These are phyloP conservation scores for Blastobotrys capitulatus DNA, from an alignment of 1,139 yeast genomes.

Conservation along the genomic window DNA sequence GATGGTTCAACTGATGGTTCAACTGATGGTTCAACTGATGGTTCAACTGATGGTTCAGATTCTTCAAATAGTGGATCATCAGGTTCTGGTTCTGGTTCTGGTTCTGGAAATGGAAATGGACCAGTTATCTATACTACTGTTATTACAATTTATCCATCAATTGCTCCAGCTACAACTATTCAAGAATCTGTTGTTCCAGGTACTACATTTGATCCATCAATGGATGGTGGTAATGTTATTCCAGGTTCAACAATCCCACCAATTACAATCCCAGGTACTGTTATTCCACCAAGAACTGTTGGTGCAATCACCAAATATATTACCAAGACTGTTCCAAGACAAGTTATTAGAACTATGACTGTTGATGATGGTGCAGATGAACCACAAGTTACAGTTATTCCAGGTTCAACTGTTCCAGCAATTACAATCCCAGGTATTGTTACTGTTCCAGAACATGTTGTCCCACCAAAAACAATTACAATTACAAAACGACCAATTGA, in stretches of 20 bases:
- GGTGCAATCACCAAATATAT: slow-evolving; percentile 8
- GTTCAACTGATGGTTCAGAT: not conserved
- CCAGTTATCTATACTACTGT: not conserved
- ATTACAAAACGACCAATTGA: not conserved
- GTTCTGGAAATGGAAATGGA: not conserved
- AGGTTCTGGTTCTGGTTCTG: not conserved
- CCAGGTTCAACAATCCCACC: slow-evolving; percentile 15
- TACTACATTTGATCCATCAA: slow-evolving; percentile 1
- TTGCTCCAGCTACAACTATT: slow-evolving; percentile 17
- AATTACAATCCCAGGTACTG: slow-evolving; percentile 15
- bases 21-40: not conserved
- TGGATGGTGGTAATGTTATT: slow-evolving; percentile 12
- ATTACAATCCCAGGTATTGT: slow-evolving; percentile 14
- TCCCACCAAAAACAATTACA: slow-evolving; percentile 14
- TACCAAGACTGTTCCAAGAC: slow-evolving; percentile 2
- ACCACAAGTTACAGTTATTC: not conserved
- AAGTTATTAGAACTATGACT: not conserved
- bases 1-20: not conserved
- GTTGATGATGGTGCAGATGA: not conserved
- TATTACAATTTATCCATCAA: slow-evolving; percentile 8
- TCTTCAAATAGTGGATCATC: not conserved
- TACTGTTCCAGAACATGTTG: slow-evolving; percentile 13
- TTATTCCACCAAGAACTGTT: slow-evolving; percentile 15
- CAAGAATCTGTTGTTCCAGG: slow-evolving; percentile 1
- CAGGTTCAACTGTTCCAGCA: slow-evolving; percentile 7